Evolutionary conservation across 331 rosid genomes (phyloP).

Genomic region (Prunus yedoensis): DNA sequence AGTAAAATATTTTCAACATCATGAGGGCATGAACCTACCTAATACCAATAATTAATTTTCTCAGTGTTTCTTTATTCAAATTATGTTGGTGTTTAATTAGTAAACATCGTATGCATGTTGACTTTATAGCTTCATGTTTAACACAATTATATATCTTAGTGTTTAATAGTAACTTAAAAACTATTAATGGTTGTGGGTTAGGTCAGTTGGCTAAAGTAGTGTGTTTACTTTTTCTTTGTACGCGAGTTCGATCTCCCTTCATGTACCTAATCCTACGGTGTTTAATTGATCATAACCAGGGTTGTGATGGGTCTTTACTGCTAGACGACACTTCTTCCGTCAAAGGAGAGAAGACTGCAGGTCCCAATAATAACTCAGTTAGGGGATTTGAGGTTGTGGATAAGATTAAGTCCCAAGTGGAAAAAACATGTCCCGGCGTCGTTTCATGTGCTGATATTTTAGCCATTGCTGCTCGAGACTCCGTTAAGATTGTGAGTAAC

Average conservation of each 20-base stretch:
- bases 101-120: neutral
- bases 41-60: no score
- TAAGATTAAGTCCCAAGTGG: constrained; percentile 46
- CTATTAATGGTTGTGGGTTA: no score
- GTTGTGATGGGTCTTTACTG: constrained; percentile 69
- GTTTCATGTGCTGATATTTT: constrained; percentile 78
- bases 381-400: constrained; percentile 63
- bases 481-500: constrained; percentile 53
- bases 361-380: constrained; percentile 42
- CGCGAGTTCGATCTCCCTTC: no score
- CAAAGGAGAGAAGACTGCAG: constrained; percentile 65
- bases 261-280: neutral
- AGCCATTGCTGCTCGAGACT: constrained; percentile 70
- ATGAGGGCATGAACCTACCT: neutral
- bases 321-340: constrained; percentile 56
- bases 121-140: neutral
- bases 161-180: no score
- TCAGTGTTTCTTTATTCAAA: neutral
- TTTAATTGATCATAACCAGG: constrained; percentile 35
- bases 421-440: constrained; percentile 50
- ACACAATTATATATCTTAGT: no score
- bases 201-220: accelerated
- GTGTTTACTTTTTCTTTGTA: no score
- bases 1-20: neutral
- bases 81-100: neutral